These are phyloP conservation scores for Paraconiothyrium brasiliense DNA, from an alignment of 2,329 filamentous ascomycete species.

Conservation along the genomic window DNA sequence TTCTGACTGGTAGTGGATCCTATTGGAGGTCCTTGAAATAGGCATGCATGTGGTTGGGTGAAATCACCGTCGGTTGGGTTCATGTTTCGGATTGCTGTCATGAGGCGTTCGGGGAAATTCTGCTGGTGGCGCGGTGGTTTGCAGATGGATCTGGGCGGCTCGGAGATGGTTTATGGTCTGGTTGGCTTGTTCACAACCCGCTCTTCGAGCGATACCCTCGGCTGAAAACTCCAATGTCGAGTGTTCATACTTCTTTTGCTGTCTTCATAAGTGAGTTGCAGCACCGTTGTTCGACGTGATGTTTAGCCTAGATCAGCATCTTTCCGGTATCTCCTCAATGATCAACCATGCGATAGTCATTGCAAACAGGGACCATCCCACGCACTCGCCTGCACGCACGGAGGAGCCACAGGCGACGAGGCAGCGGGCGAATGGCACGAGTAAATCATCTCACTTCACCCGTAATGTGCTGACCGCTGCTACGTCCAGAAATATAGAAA, in stretches of 20 bases:
- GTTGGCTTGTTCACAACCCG: background rate
- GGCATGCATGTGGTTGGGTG: background rate
- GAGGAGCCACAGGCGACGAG: background rate
- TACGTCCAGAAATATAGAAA: too few relatives aligned
- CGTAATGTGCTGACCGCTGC: too few relatives aligned
- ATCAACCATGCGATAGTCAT: background rate
- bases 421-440: background rate
- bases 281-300: too few relatives aligned
- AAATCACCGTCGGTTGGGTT: slow-evolving; percentile 6
- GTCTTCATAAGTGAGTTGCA: background rate
- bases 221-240: background rate
- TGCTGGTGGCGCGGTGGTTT: slow-evolving; percentile 13
- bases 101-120: slow-evolving; percentile 15
- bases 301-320: too few relatives aligned
- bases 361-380: background rate
- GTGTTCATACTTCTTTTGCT: background rate
- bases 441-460: too few relatives aligned
- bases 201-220: background rate
- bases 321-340: too few relatives aligned
- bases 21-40: background rate
- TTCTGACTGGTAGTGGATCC: background rate
- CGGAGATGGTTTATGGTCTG: background rate
- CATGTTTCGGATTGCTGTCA: slow-evolving; percentile 18
- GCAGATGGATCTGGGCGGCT: slow-evolving; percentile 16
- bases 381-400: background rate